Base-by-base conservation (phyloP, 1,284 basidiomycete genomes). In the Porogramme epimiltina region DNA sequence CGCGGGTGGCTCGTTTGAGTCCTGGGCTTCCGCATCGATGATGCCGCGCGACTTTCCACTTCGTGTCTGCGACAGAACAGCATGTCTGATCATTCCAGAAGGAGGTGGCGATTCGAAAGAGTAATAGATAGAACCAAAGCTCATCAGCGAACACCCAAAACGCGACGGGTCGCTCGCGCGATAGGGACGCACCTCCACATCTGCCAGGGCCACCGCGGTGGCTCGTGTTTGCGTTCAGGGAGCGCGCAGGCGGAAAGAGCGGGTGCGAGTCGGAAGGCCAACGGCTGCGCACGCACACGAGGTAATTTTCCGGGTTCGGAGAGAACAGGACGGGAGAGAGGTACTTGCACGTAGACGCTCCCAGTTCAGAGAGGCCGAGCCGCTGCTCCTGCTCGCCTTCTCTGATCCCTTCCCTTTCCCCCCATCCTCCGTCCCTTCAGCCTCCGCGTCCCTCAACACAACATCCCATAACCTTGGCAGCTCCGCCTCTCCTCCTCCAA, bases 291-390 rank as follows among this genome's bases (percentile, higher is more conserved):
- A 34, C 24, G 41, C 33, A 13, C 43, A 31, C 42, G 22, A 23
- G 39, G 45, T 41, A 22, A 48, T 46, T 53, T 36, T 19, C 37
- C 38, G 41, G 10, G 9, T 20, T 36, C 46, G 37, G 34, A 18
- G 15, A 24, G 23, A n/a, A 33, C 18, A 47, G 38, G 26, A 42
- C 38, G 8, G n/a, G 42, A 47, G 26, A 40, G 57, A 28, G n/a
- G 28, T 51, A 55, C 57, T 59, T 51, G 46, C 57, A 25, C 42
- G 49, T 44, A 59, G 49, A 28, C 49, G 51, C 39, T 55, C 54
- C 54, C 57, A 55, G n/a, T n/a, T n/a, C n/a, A n/a, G n/a, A n/a
- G n/a, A n/a, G n/a, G n/a, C n/a, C n/a, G n/a, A n/a, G n/a, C 34
- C 40, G 11, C 47, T 49, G 48, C 38, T 47, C 42, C 50, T 18